Conservation (phyloP, 352 stramenopile genomes). For the Halophytophthora batemanensis region DNA sequence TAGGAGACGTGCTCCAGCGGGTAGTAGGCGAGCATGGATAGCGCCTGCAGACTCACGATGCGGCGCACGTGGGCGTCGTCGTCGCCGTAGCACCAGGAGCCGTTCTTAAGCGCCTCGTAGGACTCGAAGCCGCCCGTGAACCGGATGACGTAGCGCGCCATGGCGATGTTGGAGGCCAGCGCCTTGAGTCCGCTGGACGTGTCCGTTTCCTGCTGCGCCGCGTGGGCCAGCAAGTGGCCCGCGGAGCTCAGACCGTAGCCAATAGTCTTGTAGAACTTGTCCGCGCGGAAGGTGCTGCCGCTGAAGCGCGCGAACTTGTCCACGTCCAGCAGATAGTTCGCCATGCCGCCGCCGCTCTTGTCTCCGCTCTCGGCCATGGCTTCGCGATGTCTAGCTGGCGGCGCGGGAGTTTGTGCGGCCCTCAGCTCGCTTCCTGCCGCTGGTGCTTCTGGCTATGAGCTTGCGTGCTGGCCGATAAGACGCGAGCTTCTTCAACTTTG, state of each 20-base stretch:
- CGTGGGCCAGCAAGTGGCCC: slow-evolving; percentile 51
- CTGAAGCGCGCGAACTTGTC: slow-evolving; percentile 72
- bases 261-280: slow-evolving; percentile 87
- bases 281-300: slow-evolving; percentile 51
- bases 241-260: slow-evolving; percentile 60
- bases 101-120: slow-evolving; percentile 71
- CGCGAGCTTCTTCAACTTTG: slow-evolving; percentile 1
- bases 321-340: slow-evolving; percentile 39
- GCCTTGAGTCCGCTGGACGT: slow-evolving; percentile 52
- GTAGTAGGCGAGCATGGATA: slow-evolving; percentile 86
- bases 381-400: too few species aligned
- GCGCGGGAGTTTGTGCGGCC: neutral
- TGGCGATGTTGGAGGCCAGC: slow-evolving; percentile 69
- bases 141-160: slow-evolving; percentile 76
- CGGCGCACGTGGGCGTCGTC: slow-evolving; percentile 57
- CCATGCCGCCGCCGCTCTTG: slow-evolving; percentile 11
- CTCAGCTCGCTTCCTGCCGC: neutral
- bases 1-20: slow-evolving; percentile 84
- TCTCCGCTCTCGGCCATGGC: slow-evolving; percentile 13
- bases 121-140: slow-evolving; percentile 75
- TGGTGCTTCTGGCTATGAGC: too few species aligned
- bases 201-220: slow-evolving; percentile 46
- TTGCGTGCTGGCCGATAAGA: slow-evolving; percentile 1
- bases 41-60: slow-evolving; percentile 62
- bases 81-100: slow-evolving; percentile 73